These are phyloP conservation scores for Begonia peltatifolia DNA, from an alignment of 306 rosid genomes.

Conservation along the genomic window DNA sequence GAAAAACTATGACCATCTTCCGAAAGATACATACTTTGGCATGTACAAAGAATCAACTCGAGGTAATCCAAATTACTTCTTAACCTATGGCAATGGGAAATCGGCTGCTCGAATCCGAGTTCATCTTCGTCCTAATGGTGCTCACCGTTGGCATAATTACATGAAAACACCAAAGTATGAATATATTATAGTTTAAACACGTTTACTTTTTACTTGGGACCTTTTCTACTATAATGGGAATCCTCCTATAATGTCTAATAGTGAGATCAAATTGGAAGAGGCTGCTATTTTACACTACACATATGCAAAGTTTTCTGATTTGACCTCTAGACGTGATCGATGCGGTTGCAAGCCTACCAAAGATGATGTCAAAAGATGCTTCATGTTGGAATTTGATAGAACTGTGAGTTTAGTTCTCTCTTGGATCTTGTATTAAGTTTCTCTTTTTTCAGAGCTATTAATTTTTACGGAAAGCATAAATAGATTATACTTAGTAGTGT, in stretches of 20 bases:
- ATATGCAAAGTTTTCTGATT: slow-evolving; percentile 81
- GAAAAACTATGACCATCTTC: slow-evolving; percentile 89
- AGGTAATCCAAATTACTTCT: slow-evolving; percentile 88
- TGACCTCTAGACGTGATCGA: slow-evolving; percentile 91
- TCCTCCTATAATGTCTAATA: slow-evolving; percentile 17
- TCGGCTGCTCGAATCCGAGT: slow-evolving; percentile 80
- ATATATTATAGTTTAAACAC: slow-evolving; percentile 2
- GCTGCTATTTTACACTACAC: slow-evolving; percentile 98
- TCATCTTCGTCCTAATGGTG: slow-evolving; percentile 97
- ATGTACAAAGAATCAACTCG: slow-evolving; percentile 84
- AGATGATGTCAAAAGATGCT: slow-evolving; percentile 98
- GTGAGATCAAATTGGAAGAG: slow-evolving; percentile 94
- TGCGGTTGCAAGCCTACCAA: slow-evolving; percentile 93
- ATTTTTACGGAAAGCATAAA: no score
- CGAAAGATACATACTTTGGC: slow-evolving; percentile 90
- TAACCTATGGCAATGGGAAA: slow-evolving; percentile 98
- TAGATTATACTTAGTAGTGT: no score
- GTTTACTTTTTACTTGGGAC: background rate
- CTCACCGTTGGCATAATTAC: slow-evolving; percentile 99
- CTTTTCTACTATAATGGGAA: slow-evolving; percentile 8
- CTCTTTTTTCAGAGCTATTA: no score
- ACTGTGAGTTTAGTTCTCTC: slow-evolving; percentile 37
- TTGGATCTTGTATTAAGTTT: background rate
- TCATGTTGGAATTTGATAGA: slow-evolving; percentile 98
- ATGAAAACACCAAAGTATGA: slow-evolving; percentile 87